Evolutionary conservation across 1,284 basidiomycete genomes (phyloP).

Genomic region (Pisolithus thermaeus): DNA sequence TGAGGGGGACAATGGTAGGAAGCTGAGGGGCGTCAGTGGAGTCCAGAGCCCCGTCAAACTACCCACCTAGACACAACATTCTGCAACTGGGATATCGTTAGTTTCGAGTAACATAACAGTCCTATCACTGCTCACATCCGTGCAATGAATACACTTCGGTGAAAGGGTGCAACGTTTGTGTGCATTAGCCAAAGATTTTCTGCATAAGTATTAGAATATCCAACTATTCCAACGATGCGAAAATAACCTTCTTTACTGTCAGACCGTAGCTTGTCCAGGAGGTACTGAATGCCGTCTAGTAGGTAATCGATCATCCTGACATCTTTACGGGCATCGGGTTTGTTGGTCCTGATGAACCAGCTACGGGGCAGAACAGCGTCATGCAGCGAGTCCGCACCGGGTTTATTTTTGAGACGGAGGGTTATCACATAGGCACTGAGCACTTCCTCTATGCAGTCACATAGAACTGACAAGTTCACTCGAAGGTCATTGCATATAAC

Average conservation of each 20-base stretch:
- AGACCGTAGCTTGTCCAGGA: slow-evolving; percentile 16
- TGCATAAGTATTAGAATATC: slow-evolving; percentile 5
- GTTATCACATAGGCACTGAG: slow-evolving; percentile 34
- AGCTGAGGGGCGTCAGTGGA: slow-evolving; percentile 9
- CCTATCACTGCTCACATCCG: slow-evolving; percentile 19
- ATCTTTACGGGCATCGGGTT: slow-evolving; percentile 5
- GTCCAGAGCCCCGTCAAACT: not conserved
- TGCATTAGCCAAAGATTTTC: slow-evolving; percentile 13
- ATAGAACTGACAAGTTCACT: slow-evolving; percentile 39
- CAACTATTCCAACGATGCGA: not conserved
- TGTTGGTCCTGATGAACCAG: slow-evolving; percentile 34
- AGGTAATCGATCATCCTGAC: slow-evolving; percentile 7
- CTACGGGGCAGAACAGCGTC: slow-evolving; percentile 43
- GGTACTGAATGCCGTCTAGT: slow-evolving; percentile 7
- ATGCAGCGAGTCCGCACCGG: slow-evolving; percentile 24
- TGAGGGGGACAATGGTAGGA: slow-evolving; percentile 12
- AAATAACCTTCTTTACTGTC: slow-evolving; percentile 9
- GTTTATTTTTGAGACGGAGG: slow-evolving; percentile 15
- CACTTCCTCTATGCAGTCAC: too few relatives aligned
- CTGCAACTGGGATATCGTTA: slow-evolving; percentile 14
- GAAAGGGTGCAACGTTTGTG: slow-evolving; percentile 18
- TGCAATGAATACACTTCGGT: slow-evolving; percentile 19
- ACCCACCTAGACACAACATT: slow-evolving; percentile 20
- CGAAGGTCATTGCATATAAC: slow-evolving; percentile 29
- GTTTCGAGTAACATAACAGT: not conserved